Evolutionary conservation across 345 rosid species (phyloP).

Genomic region (Capsella bursapastoris): DNA sequence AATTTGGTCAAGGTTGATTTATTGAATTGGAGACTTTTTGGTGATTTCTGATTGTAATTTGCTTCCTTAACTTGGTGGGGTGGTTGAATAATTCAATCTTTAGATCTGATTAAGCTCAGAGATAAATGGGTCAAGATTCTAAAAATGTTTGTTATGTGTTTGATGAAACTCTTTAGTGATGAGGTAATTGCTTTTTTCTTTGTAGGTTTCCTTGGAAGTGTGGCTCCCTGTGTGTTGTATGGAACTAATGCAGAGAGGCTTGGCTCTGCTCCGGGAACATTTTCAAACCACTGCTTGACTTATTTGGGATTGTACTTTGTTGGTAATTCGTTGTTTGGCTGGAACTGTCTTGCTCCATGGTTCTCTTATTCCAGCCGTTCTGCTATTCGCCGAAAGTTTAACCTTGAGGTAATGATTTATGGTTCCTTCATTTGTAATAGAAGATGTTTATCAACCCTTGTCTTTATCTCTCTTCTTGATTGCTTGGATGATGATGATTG

Average conservation of each 20-base stretch:
- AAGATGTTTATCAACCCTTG: constrained; percentile 8
- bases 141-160: constrained; percentile 8
- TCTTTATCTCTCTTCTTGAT: constrained; percentile 13
- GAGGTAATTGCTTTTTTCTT: constrained; percentile 25
- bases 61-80: background rate
- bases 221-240: constrained; percentile 86
- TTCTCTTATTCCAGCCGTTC: constrained; percentile 76
- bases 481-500: constrained; percentile 6
- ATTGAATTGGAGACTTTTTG: background rate
- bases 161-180: constrained; percentile 19
- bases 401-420: constrained; percentile 74
- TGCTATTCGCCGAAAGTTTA: constrained; percentile 77
- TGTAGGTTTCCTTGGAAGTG: constrained; percentile 86
- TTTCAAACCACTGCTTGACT: constrained; percentile 78
- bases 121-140: background rate
- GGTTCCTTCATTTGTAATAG: background rate
- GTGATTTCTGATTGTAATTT: constrained; percentile 1
- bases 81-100: background rate
- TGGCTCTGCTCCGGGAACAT: constrained; percentile 73
- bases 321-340: constrained; percentile 64
- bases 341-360: constrained; percentile 93
- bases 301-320: constrained; percentile 76
- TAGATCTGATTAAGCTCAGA: constrained; percentile 6
- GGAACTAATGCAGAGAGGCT: constrained; percentile 94
- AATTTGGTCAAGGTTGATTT: constrained; percentile 3